phyloP scores from a whole-genome alignment of 345 rosid genomes.

The Brassica rapa region DNA sequence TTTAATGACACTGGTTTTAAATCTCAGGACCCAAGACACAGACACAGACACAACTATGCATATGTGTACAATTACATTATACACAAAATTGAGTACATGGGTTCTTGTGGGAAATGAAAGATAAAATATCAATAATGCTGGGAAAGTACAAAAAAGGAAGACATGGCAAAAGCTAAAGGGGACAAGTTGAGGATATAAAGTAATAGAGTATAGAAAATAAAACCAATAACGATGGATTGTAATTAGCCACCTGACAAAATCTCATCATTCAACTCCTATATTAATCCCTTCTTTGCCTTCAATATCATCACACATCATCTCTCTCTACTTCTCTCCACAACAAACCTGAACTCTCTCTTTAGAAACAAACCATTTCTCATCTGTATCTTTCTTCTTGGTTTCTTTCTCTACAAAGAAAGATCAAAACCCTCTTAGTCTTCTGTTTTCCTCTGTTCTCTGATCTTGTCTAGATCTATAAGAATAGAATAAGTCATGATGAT shows the following conservation, averaged over 20 bases:
- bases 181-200: constrained; percentile 34
- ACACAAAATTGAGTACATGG: no score
- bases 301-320: constrained; percentile 18
- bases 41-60: neutral
- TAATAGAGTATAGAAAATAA: neutral
- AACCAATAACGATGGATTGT: constrained; percentile 28
- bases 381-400: neutral
- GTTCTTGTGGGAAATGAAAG: neutral
- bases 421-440: neutral
- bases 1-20: neutral
- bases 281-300: constrained; percentile 19
- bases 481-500: constrained; percentile 43
- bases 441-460: neutral
- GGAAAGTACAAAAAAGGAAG: constrained; percentile 32
- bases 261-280: constrained; percentile 38
- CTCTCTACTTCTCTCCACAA: constrained; percentile 12
- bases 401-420: constrained; percentile 5
- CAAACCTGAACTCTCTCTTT: neutral
- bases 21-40: neutral
- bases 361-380: constrained; percentile 2
- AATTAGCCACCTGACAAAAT: constrained; percentile 37
- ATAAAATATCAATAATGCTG: neutral
- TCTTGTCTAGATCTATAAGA: neutral
- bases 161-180: constrained; percentile 27
- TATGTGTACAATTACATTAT: no score